Evolutionary conservation across 176 grass and related monocot species (phyloP).

Genomic region (Pontederia crassipes): DNA sequence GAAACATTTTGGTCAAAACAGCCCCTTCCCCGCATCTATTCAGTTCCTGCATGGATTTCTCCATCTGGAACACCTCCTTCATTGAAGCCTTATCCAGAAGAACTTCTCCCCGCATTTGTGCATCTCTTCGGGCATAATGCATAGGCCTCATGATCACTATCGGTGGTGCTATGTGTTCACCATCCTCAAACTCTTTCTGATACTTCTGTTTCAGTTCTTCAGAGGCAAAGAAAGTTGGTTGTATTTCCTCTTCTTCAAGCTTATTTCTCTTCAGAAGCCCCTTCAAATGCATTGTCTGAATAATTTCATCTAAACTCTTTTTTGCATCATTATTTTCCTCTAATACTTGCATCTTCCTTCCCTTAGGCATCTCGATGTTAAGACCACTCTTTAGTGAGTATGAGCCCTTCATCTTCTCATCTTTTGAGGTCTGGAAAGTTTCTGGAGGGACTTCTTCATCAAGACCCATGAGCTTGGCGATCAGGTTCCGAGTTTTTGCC

Average conservation of each 20-base stretch:
- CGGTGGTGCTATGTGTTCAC: constrained; percentile 2
- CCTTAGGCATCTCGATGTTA: constrained; percentile 74
- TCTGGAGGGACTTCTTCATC: constrained; percentile 40
- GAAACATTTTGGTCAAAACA: not conserved
- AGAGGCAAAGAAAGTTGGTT: not conserved
- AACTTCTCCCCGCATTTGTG: not conserved
- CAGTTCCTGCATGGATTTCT: constrained; percentile 28
- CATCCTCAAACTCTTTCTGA: not conserved
- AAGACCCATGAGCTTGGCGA: constrained; percentile 93
- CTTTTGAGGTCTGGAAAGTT: constrained; percentile 25
- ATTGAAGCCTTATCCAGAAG: constrained; percentile 2
- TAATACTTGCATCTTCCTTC: constrained; percentile 14
- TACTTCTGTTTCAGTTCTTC: not conserved
- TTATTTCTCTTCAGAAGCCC: constrained; percentile 30
- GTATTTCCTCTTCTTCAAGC: constrained; percentile 13
- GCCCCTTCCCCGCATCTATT: constrained; percentile 4
- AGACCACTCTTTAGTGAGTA: constrained; percentile 41
- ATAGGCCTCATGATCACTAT: constrained; percentile 23
- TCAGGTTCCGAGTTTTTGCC: constrained; percentile 37
- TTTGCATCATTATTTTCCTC: constrained; percentile 20
- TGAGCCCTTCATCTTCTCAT: constrained; percentile 28
- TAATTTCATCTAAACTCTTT: constrained; percentile 27
- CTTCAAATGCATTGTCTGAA: constrained; percentile 39
- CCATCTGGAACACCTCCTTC: constrained; percentile 12
- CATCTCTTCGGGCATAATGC: constrained; percentile 19